Conservation (phyloP, 225 moss, liverwort and hornwort species). For the Polytrichum commune region DNA sequence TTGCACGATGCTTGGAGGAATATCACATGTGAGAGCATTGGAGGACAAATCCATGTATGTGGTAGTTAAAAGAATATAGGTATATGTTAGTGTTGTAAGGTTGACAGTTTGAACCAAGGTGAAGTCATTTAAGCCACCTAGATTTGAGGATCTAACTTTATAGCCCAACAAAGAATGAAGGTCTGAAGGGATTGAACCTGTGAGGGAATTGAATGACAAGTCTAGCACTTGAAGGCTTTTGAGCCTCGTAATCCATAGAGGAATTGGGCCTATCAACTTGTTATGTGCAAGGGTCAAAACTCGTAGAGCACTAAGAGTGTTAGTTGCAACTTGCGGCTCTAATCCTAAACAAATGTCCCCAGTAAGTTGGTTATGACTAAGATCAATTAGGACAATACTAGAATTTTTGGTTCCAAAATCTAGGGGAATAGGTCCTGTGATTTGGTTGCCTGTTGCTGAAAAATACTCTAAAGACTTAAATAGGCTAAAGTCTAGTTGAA, state of each 20-base stretch:
- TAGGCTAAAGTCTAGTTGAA: too few relatives aligned
- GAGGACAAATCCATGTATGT: constrained; percentile 10
- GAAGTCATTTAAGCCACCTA: too few relatives aligned
- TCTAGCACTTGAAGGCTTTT: constrained; percentile 8
- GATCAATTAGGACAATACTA: too few relatives aligned
- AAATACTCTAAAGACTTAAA: too few relatives aligned
- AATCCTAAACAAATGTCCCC: not conserved
- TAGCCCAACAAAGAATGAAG: constrained; percentile 2
- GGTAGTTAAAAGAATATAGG: not conserved
- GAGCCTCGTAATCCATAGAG: not conserved
- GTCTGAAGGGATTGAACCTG: not conserved
- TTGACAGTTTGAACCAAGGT: too few relatives aligned
- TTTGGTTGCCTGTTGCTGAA: too few relatives aligned
- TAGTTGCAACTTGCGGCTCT: not conserved
- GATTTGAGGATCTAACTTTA: not conserved
- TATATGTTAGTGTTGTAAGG: too few relatives aligned
- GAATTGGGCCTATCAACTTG: constrained; percentile 1
- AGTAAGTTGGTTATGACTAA: too few relatives aligned
- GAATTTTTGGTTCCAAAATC: too few relatives aligned
- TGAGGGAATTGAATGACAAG: constrained; percentile 7
- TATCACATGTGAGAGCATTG: too few relatives aligned
- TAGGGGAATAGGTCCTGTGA: too few relatives aligned
- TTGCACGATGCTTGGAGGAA: too few relatives aligned
- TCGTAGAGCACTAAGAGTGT: not conserved
- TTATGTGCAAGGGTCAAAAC: not conserved